Evolutionary conservation across 495 filamentous ascomycete species (phyloP).

Genomic region (Trichoderma virens): DNA sequence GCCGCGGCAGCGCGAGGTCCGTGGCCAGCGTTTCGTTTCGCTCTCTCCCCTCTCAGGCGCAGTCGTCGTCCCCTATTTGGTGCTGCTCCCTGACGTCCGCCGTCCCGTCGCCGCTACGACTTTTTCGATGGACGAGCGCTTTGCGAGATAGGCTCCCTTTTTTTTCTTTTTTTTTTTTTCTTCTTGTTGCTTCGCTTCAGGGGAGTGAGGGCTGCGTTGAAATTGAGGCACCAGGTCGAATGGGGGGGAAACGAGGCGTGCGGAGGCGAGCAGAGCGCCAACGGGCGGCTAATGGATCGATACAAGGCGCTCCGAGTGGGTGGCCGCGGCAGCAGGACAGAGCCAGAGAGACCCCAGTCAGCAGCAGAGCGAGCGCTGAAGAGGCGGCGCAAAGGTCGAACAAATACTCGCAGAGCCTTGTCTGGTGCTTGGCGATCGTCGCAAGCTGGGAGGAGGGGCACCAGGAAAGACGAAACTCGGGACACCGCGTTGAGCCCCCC

Average conservation of each 20-base stretch:
- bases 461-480: slow-evolving; percentile 3
- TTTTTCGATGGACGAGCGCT: neutral
- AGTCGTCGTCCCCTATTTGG: neutral
- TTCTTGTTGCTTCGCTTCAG: neutral
- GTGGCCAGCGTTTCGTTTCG: neutral
- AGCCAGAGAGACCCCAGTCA: neutral
- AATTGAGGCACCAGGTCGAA: neutral
- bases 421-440: neutral
- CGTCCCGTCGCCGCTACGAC: neutral
- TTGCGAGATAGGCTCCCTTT: neutral
- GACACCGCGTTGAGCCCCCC: neutral
- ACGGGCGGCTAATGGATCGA: neutral
- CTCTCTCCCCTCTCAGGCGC: neutral
- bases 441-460: slow-evolving; percentile 5
- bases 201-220: neutral
- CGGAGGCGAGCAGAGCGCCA: slow-evolving; percentile 5
- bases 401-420: neutral
- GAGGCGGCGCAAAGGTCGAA: neutral
- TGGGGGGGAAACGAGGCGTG: neutral
- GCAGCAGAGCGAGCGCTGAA: neutral
- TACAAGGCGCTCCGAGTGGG: neutral
- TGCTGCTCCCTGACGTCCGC: neutral
- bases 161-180: neutral
- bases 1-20: slow-evolving; percentile 16
- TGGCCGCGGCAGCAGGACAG: neutral